A percentile compares a stretch with the other conserved stretches of the same genome.
These are phyloP conservation scores for Penicillium salamii DNA, from an alignment of 495 filamentous ascomycete species.

Conservation along the genomic window DNA sequence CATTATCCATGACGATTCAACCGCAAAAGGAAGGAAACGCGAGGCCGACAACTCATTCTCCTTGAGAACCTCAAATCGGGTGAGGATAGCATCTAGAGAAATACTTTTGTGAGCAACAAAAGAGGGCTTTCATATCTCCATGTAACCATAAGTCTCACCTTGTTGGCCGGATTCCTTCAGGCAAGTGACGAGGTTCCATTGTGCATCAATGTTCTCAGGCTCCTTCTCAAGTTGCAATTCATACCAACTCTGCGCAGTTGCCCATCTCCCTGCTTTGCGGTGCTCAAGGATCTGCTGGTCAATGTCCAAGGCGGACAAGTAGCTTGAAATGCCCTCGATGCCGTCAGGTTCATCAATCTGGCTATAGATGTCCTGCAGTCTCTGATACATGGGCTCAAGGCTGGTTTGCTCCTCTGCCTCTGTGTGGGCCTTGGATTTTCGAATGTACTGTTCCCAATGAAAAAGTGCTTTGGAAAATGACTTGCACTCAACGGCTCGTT, in stretches of 20 bases:
- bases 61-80: slow-evolving; percentile 75
- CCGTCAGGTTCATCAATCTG: slow-evolving; percentile 98
- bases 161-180: slow-evolving; percentile 90
- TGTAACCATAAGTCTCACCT: slow-evolving; percentile 43
- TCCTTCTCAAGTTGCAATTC: slow-evolving; percentile 78
- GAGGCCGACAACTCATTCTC: slow-evolving; percentile 49
- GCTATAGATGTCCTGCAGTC: slow-evolving; percentile 88
- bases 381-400: slow-evolving; percentile 62
- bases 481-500: slow-evolving; percentile 83
- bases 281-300: slow-evolving; percentile 92
- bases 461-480: slow-evolving; percentile 90
- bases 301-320: slow-evolving; percentile 75
- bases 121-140: no score
- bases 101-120: slow-evolving; percentile 3
- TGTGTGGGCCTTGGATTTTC: slow-evolving; percentile 48
- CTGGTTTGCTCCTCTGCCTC: slow-evolving; percentile 36
- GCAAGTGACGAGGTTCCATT: slow-evolving; percentile 81
- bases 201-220: slow-evolving; percentile 71
- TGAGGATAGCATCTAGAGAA: slow-evolving; percentile 70
- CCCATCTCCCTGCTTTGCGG: slow-evolving; percentile 91
- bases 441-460: slow-evolving; percentile 89
- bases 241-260: slow-evolving; percentile 97
- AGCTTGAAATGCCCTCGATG: slow-evolving; percentile 87
- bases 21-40: slow-evolving; percentile 70
- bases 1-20: slow-evolving; percentile 89